Base-by-base conservation (phyloP, 805 yeast genomes). In the Alloascoidea africana region DNA sequence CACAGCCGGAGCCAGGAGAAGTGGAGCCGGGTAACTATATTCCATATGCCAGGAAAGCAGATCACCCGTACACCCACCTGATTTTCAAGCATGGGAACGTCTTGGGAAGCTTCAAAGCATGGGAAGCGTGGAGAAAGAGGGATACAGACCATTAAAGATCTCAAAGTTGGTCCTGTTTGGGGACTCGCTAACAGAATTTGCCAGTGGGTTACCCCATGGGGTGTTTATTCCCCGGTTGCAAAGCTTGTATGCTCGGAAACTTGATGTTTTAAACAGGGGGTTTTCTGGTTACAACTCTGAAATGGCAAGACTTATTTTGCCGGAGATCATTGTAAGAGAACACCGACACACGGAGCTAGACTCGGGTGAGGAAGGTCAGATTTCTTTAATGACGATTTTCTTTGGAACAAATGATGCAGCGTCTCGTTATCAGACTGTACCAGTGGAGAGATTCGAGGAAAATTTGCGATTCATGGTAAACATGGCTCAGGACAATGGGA, bases 321-420 rank as follows among this genome's bases (percentile, higher is more conserved):
- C 30, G n/a, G 30, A 23, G n/a, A 23, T 23, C 8, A 23, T 23
- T 23, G n/a, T 8, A 23, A 3, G 82, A 75, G 42, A 55, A 68
- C 35, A 60, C 55, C 1, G 59, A 47, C 4, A 45, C 43, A 3
- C 51, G n/a, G n/a, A n/a, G 55, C 32, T 51, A 55, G 41, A 57
- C 72, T 37, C 41, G 40, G 39, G 38, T 46, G 33, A 45, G 40
- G n/a, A n/a, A n/a, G 47, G 50, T 45, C 48, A 47, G 33, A 34
- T 56, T 23, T 8, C 8, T 2, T 44, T 65, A 6, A 61, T 73
- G 41, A 70, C 75, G 6, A 58, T 85, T 2, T 85, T 80, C 51
- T 73, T 83, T 47, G 96, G 96, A 3, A 70, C 94, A 11, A 86
- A 86, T 50, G 96, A 86, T 53, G 65, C 79, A 0, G 64, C 69